Evolutionary conservation across 495 filamentous ascomycete genomes (phyloP).

Genomic region (Penicillium desertorum): DNA sequence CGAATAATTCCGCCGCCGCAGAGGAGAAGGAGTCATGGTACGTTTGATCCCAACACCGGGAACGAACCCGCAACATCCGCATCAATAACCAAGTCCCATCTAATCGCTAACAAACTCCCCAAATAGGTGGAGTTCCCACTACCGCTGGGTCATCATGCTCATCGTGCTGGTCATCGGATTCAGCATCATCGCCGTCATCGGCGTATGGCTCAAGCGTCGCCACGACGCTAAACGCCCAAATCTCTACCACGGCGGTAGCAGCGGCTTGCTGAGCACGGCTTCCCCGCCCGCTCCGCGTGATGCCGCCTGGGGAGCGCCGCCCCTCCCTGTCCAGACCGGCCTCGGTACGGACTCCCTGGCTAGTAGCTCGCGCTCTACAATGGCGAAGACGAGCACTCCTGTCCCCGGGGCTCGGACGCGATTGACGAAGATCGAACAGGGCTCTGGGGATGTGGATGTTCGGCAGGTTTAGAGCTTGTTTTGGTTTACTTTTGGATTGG

Average conservation of each 20-base stretch:
- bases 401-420: slow-evolving; percentile 18
- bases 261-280: slow-evolving; percentile 14
- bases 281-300: slow-evolving; percentile 5
- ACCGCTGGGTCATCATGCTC: slow-evolving; percentile 55
- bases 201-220: slow-evolving; percentile 49
- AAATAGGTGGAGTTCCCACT: slow-evolving; percentile 53
- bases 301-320: neutral
- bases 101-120: neutral
- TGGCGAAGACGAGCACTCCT: slow-evolving; percentile 17
- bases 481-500: slow-evolving; percentile 4
- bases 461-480: slow-evolving; percentile 25
- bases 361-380: slow-evolving; percentile 36
- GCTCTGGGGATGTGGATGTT: slow-evolving; percentile 29
- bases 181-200: slow-evolving; percentile 33
- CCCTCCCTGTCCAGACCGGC: neutral
- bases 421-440: slow-evolving; percentile 25
- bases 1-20: slow-evolving; percentile 5
- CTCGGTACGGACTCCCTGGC: slow-evolving; percentile 24
- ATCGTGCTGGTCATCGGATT: slow-evolving; percentile 53
- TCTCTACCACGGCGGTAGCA: slow-evolving; percentile 35
- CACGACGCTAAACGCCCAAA: slow-evolving; percentile 45
- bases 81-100: neutral
- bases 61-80: neutral
- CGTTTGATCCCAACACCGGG: slow-evolving; percentile 6
- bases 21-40: slow-evolving; percentile 31